Base-by-base conservation (phyloP, 2,329 filamentous ascomycete genomes). In the Septoria petroselini region DNA sequence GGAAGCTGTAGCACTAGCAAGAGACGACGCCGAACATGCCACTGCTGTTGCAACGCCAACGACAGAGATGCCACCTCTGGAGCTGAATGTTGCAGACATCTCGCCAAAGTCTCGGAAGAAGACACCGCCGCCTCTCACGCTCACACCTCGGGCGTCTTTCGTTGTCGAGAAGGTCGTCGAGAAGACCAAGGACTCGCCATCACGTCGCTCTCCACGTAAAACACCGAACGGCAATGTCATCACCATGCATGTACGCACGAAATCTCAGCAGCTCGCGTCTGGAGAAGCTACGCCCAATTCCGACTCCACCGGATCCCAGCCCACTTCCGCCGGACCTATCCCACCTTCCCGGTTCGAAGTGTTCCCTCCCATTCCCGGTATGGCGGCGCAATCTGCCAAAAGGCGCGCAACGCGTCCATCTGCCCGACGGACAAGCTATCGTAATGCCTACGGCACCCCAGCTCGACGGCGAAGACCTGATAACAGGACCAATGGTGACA, bases 291-390 rank as follows among this genome's bases (percentile, higher is more conserved):
- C 57, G 38, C 60, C 62, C 4, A 51, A 51, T 19, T 59, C 53
- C 4, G 53, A 51, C 42, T 62, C 62, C 12, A 39, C 43, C 18
- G 58, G 56, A 31, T 62, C 62, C 3, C 63, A 63, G 30, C 52
- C 60, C 54, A 48, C 56, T 41, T 59, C 65, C 6, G 64, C 69
- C 21, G 62, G 57, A 18, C 68, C 73, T 40, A 85, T 93, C 19
- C 86, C 86, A 2, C 74, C 82, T 0, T 82, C 76, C 1, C 80
- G 88, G 27, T 94, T 89, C 66, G 85, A 90, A 60, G 81, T 93
- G 33, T 91, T 87, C 62, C 88, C 88, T 7, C 80, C 85, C 0
- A 70, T 86, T 7, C 79, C 79, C 15, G 78, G 78, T 27, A 68
- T 70, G 54, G 45, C 11, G 64, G 23, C 70, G n/a, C 48, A 52